Base-by-base conservation (phyloP, 768 basidiomycete genomes). In the Pholiota conissans region DNA sequence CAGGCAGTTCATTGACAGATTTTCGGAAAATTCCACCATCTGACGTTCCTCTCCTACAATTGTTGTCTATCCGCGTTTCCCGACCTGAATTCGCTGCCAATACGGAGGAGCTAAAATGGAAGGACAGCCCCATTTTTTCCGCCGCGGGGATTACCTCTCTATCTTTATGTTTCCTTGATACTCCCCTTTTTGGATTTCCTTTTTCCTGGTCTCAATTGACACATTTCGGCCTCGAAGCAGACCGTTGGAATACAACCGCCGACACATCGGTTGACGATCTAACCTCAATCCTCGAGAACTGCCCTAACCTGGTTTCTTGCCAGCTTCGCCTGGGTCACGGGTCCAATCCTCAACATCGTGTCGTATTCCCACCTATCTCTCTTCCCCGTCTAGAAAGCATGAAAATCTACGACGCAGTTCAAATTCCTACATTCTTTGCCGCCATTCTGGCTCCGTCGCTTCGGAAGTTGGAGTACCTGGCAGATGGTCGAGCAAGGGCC, bases 191-290 rank as follows among this genome's bases (percentile, higher is more conserved):
- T 18, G 29, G 24, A 45, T 45, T 54, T 18, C 53, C 53, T 22
- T 54, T 54, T 11, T 11, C 11, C 8, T 54, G 53, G 53, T 20
- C 27, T 14, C 53, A 54, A 16, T 32, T 54, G 18, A 54, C 53
- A 0, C 14, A 54, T 22, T 42, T 54, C 40, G 20, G 45, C 13
- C 45, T 54, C 42, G 16, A 34, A 32, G 28, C 29, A 2, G 42
- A 54, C 3, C 4, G n/a, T 16, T 54, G 53, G 53, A 54, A 42
- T 18, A 54, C 53, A 1, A 1, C 28, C 9, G 53, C 40, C 0
- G 53, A 45, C 13, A 34, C 42, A 3, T 5, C 53, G 3, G 13
- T 54, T 2, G 42, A 26, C 40, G 53, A 54, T 7, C 30, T 46
- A 9, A 8, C 30, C 3, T 29, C 22, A 16, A 46, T 37, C 13